Conservation (phyloP, 2,329 filamentous ascomycete species). For the Fusarium compactum region DNA sequence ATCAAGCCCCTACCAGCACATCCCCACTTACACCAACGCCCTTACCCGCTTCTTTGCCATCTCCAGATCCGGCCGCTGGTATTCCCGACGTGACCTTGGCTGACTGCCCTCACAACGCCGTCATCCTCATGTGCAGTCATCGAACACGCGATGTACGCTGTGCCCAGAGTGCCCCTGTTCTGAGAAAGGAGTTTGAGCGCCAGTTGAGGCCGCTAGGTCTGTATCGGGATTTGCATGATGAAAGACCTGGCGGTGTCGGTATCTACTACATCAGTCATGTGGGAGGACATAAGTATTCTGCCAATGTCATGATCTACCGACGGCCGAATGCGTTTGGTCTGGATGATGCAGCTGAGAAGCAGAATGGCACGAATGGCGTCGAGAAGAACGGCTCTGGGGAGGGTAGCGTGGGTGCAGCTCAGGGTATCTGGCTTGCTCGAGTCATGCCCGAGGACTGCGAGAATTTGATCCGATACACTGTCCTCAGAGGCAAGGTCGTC, state of each 20-base stretch:
- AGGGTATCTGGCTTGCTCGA: slow-evolving; percentile 93
- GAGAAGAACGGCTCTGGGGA: slow-evolving; percentile 44
- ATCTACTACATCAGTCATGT: slow-evolving; percentile 98
- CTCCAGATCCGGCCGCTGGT: slow-evolving; percentile 47
- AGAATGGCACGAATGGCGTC: slow-evolving; percentile 46
- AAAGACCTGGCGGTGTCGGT: slow-evolving; percentile 89
- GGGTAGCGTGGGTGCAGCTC: slow-evolving; percentile 72
- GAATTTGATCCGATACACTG: slow-evolving; percentile 88
- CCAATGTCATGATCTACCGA: slow-evolving; percentile 94
- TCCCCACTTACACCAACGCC: slow-evolving; percentile 65
- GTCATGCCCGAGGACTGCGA: slow-evolving; percentile 91
- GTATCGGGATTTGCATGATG: slow-evolving; percentile 88
- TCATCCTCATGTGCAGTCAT: slow-evolving; percentile 95
- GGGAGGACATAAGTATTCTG: slow-evolving; percentile 95
- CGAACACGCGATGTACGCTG: slow-evolving; percentile 94
- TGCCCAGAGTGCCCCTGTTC: slow-evolving; percentile 89
- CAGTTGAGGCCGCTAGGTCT: slow-evolving; percentile 87
- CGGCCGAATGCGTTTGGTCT: slow-evolving; percentile 68
- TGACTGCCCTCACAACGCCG: slow-evolving; percentile 82
- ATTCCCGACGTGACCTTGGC: slow-evolving; percentile 50
- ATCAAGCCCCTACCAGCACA: slow-evolving; percentile 78
- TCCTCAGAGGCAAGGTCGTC: slow-evolving; percentile 92
- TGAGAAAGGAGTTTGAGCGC: slow-evolving; percentile 89
- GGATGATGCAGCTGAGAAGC: slow-evolving; percentile 55
- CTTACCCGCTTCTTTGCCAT: slow-evolving; percentile 53